A percentile compares a stretch with the other conserved stretches of the same genome.
phyloP scores from a whole-genome alignment of 169 alveolate species.

The Toxoplasma gondii region DNA sequence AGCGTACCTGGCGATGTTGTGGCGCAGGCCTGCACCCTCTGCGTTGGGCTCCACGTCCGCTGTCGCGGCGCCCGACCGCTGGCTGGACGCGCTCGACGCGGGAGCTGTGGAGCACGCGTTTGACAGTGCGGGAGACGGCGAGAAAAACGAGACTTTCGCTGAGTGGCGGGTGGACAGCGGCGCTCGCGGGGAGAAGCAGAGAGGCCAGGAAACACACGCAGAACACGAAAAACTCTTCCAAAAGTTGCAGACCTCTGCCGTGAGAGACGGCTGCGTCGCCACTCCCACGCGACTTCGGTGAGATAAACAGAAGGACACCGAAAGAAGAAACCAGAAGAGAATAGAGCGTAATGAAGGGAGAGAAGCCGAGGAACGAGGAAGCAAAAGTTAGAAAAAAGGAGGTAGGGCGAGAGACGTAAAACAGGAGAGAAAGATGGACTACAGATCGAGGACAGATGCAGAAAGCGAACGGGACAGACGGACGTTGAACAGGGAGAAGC shows the following conservation, averaged over 20 bases:
- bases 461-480: no score
- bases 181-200: not conserved
- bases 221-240: not conserved
- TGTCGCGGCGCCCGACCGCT: not conserved
- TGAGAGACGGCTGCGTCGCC: not conserved
- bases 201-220: not conserved
- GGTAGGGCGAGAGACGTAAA: no score
- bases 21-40: not conserved
- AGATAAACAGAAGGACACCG: not conserved
- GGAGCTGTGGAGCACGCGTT: not conserved
- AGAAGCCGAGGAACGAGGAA: no score
- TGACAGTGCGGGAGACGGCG: not conserved
- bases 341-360: no score
- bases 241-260: not conserved
- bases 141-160: not conserved
- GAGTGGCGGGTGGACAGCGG: not conserved
- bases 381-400: no score
- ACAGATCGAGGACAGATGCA: no score
- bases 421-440: no score
- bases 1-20: conserved; percentile 11
- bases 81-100: not conserved
- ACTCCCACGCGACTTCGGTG: conserved; percentile 7
- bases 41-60: not conserved
- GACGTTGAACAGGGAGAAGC: no score
- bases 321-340: no score